Conservation (phyloP, 2,329 filamentous ascomycete species). For the Scytalidium lignicola region DNA sequence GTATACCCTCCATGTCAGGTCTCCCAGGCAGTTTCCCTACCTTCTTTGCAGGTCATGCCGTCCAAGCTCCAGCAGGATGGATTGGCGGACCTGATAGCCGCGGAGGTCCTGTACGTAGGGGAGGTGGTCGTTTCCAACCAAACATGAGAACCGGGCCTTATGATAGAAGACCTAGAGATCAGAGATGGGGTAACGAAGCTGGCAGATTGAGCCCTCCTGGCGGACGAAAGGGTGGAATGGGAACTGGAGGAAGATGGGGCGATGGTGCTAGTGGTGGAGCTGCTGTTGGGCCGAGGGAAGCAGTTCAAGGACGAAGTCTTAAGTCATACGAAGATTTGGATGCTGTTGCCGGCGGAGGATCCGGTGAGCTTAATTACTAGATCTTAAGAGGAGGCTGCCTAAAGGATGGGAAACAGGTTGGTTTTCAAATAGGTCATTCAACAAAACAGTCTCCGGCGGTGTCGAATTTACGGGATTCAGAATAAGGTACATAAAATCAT, state of each 20-base stretch:
- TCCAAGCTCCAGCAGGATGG: conserved; percentile 40
- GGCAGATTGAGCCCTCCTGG: conserved; percentile 42
- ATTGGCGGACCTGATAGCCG: conserved; percentile 45
- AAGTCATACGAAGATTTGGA: conserved; percentile 98
- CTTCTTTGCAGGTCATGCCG: conserved; percentile 49
- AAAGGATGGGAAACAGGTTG: not conserved
- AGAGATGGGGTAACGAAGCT: conserved; percentile 39
- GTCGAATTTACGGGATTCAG: not conserved
- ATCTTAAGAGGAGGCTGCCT: not conserved
- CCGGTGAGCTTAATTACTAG: conserved; percentile 86
- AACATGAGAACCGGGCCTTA: conserved; percentile 65
- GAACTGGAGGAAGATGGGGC: conserved; percentile 59
- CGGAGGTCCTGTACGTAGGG: conserved; percentile 60
- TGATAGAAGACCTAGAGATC: conserved; percentile 59
- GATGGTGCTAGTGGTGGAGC: conserved; percentile 69
- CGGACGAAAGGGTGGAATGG: conserved; percentile 43
- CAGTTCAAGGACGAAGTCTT: conserved; percentile 84
- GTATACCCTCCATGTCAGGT: conserved; percentile 51
- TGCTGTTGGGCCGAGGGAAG: conserved; percentile 80
- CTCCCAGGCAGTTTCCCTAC: conserved; percentile 41
- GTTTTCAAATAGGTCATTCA: not conserved
- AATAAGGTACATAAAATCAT: not conserved
- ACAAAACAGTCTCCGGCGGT: not conserved
- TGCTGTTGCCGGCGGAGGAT: conserved; percentile 68
- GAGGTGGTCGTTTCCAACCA: conserved; percentile 56